Conservation (phyloP, 2,329 filamentous ascomycete genomes). For the Alternaria metachromatica region DNA sequence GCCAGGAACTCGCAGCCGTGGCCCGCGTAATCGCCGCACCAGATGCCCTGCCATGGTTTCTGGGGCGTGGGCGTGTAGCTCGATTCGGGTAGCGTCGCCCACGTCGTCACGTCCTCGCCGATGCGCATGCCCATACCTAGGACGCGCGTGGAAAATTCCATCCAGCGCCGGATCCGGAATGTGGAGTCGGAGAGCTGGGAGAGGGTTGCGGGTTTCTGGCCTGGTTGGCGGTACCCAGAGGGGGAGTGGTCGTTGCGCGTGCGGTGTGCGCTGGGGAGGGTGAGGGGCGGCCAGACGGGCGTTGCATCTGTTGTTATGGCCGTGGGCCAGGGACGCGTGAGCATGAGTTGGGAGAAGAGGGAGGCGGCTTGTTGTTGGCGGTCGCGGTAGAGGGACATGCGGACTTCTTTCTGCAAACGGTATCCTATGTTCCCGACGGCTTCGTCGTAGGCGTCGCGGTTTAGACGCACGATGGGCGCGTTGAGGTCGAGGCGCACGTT, state of each 20-base stretch:
- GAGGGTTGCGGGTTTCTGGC: conserved; percentile 59
- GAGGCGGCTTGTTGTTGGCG: conserved; percentile 31
- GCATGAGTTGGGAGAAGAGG: conserved; percentile 71
- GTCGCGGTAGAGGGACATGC: conserved; percentile 52
- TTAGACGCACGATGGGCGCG: conserved; percentile 65
- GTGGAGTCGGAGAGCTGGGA: conserved; percentile 70
- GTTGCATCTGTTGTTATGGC: conserved; percentile 46
- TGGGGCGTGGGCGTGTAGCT: conserved; percentile 81
- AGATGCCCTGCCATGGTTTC: conserved; percentile 89
- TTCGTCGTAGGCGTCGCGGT: conserved; percentile 36
- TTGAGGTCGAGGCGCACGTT: conserved; percentile 74
- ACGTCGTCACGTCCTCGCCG: conserved; percentile 64
- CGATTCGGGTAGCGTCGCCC: conserved; percentile 74
- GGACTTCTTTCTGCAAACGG: conserved; percentile 59
- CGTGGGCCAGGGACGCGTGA: conserved; percentile 62
- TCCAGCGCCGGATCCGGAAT: conserved; percentile 80
- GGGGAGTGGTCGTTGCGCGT: conserved; percentile 58
- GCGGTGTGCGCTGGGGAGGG: conserved; percentile 69
- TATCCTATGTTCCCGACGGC: conserved; percentile 31
- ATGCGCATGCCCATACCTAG: conserved; percentile 49
- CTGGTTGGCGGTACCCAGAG: conserved; percentile 52
- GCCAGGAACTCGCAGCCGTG: conserved; percentile 91
- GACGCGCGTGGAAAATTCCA: conserved; percentile 63
- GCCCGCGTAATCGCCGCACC: conserved; percentile 86
- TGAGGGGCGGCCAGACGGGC: conserved; percentile 75